phyloP scores from a whole-genome alignment of 2,329 filamentous ascomycete genomes.

The Parafenestella ontariensis region DNA sequence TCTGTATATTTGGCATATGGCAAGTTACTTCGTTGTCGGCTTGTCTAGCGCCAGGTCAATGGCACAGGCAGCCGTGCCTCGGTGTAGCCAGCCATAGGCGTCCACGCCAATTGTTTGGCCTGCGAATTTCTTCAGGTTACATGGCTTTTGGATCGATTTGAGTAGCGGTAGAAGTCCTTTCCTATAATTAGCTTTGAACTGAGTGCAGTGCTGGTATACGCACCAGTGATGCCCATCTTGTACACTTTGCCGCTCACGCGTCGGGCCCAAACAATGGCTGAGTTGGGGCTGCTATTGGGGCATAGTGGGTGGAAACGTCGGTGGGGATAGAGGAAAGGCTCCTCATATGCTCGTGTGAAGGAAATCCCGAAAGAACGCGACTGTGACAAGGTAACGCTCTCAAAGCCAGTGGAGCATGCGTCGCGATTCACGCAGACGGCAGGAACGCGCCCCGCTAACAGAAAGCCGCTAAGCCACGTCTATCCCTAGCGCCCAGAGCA shows the following conservation, averaged over 20 bases:
- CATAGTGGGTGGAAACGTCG: conserved; percentile 20
- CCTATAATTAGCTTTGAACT: conserved; percentile 21
- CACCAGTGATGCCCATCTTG: conserved; percentile 52
- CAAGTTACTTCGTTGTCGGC: conserved; percentile 80
- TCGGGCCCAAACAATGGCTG: conserved; percentile 32
- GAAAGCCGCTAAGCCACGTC: conserved; percentile 2
- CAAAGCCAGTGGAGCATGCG: conserved; percentile 21
- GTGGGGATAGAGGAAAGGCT: conserved; percentile 3
- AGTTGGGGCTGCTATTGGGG: conserved; percentile 17
- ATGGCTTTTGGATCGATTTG: conserved; percentile 94
- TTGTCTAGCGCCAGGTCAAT: conserved; percentile 88
- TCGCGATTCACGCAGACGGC: conserved; percentile 24
- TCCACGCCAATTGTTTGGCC: conserved; percentile 94
- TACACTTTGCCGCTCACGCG: conserved; percentile 35
- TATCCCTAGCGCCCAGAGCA: conserved; percentile 19
- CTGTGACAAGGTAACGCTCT: conserved; percentile 7
- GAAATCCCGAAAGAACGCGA: background rate
- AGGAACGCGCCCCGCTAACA: conserved; percentile 35
- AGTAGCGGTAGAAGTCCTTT: conserved; percentile 88
- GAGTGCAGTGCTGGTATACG: conserved; percentile 27
- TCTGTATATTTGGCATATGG: background rate
- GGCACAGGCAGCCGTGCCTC: conserved; percentile 88
- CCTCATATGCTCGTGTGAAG: conserved; percentile 1
- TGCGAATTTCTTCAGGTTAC: conserved; percentile 82
- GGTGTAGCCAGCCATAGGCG: conserved; percentile 97